Evolutionary conservation across 2,329 filamentous ascomycete species (phyloP), one percentile per base, ranked within the genome.

Genomic region (Aspergillus spinulosporus): DNA sequence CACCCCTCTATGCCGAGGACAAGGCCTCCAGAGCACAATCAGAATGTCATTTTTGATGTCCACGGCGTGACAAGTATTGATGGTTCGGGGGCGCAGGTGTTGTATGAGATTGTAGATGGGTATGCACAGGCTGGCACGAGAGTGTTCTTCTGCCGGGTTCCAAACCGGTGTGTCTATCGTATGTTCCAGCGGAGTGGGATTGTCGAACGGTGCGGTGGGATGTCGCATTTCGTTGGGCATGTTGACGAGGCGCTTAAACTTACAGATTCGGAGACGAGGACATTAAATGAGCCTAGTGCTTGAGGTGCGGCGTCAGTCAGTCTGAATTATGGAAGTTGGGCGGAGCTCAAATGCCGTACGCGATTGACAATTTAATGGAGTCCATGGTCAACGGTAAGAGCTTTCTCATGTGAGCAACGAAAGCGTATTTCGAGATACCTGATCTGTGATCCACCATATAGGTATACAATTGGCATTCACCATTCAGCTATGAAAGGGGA

Each of bases 51-150:
- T 60, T 97, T 99, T 67, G 94, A 99, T 70, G 92, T 97, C 5
- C 93, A 97, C 65, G 94, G 94, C n/a, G 94, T 99, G 2, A 96
- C 92, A 0, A 89, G 88, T 29, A 86, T 99, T 66, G 94, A 99
- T 70, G 94, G 92, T 4, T 96, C 92, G 0, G 94, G 93, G 1
- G 89, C 90, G 0, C 94, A 97, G 74, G 93, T 97, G 0, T 79
- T 99, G 2, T 83, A 85, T 46, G 94, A 97, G 74, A 97, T 97
- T 63, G 90, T 99, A 12, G 79, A 85, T 47, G 82, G 80, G 31
- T 97, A 97, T 71, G 80, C 87, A n/a, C 82, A 88, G 34, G 80
- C 88, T 3, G 89, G 88, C 0, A 91, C 93, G 1, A 66, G 76
- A 5, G 76, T 80, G 0, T 79, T 78, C 58, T 80, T 80, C 70